Evolutionary conservation across 257 asterid species (phyloP).

Genomic region (Thymus mandschuricus): DNA sequence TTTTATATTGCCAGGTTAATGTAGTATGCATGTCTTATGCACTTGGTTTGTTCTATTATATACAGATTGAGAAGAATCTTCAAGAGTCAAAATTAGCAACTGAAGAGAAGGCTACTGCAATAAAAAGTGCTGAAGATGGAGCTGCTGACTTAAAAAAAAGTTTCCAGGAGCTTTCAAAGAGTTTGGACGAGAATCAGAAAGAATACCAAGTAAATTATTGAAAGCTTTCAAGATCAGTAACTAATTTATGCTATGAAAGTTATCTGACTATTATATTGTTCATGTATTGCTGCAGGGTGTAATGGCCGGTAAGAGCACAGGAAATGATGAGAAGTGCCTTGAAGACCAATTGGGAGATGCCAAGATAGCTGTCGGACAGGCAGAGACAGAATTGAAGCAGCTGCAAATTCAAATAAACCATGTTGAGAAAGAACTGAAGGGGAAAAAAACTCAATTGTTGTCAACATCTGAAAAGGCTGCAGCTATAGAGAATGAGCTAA

Average conservation of each 20-base stretch:
- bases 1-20: constrained; percentile 5
- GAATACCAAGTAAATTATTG: constrained; percentile 73
- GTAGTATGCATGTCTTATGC: constrained; percentile 19
- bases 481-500: constrained; percentile 71
- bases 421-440: constrained; percentile 81
- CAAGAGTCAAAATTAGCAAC: constrained; percentile 80
- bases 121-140: constrained; percentile 79
- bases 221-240: constrained; percentile 10
- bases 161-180: constrained; percentile 70
- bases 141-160: constrained; percentile 73
- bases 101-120: constrained; percentile 70
- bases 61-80: constrained; percentile 68
- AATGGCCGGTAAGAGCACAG: constrained; percentile 92
- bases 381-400: constrained; percentile 95
- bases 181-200: constrained; percentile 84
- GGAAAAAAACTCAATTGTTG: constrained; percentile 56
- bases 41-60: constrained; percentile 27
- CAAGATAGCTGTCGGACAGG: constrained; percentile 83
- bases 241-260: neutral
- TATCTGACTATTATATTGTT: constrained; percentile 8
- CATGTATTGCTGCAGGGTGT: constrained; percentile 64
- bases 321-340: constrained; percentile 96
- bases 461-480: constrained; percentile 82
- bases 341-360: constrained; percentile 97
- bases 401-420: constrained; percentile 83